Evolutionary conservation across 1,284 basidiomycete genomes (phyloP).

Genomic region (Pisolithus thermaeus): DNA sequence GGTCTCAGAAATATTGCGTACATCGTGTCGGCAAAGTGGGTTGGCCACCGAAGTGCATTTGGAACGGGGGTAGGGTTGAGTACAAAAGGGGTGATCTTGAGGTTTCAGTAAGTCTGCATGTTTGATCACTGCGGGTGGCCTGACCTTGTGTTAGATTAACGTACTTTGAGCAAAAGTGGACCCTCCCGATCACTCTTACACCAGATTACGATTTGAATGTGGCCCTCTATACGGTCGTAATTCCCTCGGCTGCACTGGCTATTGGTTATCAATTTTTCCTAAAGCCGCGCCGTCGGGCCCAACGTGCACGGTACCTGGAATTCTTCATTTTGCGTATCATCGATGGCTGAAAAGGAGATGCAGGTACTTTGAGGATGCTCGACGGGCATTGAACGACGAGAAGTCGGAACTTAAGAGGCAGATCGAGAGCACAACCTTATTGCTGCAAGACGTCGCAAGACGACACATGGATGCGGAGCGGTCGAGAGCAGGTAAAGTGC

Average conservation of each 20-base stretch:
- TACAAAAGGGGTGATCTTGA: slow-evolving; percentile 27
- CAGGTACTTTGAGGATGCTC: slow-evolving; percentile 47
- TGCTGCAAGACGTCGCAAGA: slow-evolving; percentile 41
- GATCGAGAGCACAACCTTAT: slow-evolving; percentile 45
- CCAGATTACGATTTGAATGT: slow-evolving; percentile 39
- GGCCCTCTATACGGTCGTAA: slow-evolving; percentile 37
- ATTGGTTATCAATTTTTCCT: slow-evolving; percentile 48
- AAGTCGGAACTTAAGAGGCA: slow-evolving; percentile 52
- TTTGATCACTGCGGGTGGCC: slow-evolving; percentile 1
- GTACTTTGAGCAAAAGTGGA: slow-evolving; percentile 49
- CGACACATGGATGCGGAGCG: slow-evolving; percentile 40
- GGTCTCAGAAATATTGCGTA: slow-evolving; percentile 21
- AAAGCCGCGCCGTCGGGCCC: slow-evolving; percentile 40
- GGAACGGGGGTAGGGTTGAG: slow-evolving; percentile 29
- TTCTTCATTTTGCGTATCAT: slow-evolving; percentile 6
- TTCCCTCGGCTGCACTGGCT: slow-evolving; percentile 43
- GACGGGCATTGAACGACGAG: slow-evolving; percentile 50
- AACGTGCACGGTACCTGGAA: slow-evolving; percentile 30
- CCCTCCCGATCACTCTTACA: slow-evolving; percentile 50
- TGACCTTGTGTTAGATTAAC: slow-evolving; percentile 28
- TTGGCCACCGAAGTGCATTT: slow-evolving; percentile 23
- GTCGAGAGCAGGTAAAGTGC: slow-evolving; percentile 26
- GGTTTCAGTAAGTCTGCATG: slow-evolving; percentile 25
- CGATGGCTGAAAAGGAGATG: slow-evolving; percentile 27
- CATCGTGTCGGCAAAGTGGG: slow-evolving; percentile 29